Conservation (phyloP, 257 asterid species). For the Jasminum sambac region DNA sequence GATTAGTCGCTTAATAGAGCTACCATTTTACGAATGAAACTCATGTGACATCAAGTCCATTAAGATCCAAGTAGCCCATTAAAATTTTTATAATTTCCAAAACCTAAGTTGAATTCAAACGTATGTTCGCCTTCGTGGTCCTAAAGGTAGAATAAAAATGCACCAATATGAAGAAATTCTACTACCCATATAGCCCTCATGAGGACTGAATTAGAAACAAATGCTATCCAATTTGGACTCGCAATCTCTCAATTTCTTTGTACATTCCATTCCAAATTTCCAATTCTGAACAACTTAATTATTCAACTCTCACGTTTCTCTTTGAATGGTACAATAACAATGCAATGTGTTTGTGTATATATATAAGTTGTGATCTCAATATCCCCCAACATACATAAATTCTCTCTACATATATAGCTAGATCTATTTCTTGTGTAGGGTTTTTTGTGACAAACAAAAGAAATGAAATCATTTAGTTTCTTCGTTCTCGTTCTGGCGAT, state of each 20-base stretch:
- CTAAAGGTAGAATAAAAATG: background rate
- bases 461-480: background rate
- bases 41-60: no score
- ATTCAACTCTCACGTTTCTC: conserved; percentile 19
- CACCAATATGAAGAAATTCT: conserved; percentile 8
- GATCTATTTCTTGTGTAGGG: background rate
- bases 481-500: conserved; percentile 19
- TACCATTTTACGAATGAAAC: no score
- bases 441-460: background rate
- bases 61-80: no score
- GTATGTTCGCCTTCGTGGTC: conserved; percentile 17
- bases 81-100: background rate
- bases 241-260: conserved; percentile 14
- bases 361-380: no score
- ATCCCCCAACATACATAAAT: no score
- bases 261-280: conserved; percentile 3
- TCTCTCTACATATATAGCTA: background rate
- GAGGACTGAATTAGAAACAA: background rate
- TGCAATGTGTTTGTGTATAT: no score
- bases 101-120: conserved; percentile 27
- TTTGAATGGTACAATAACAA: conserved; percentile 39
- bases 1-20: no score
- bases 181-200: conserved; percentile 4
- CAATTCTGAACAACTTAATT: no score
- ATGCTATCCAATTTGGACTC: conserved; percentile 38